Percentiles rank a stretch among this genome's conserved stretches.
phyloP scores from a whole-genome alignment of 768 basidiomycete species.

The Mycena sanguinolenta region DNA sequence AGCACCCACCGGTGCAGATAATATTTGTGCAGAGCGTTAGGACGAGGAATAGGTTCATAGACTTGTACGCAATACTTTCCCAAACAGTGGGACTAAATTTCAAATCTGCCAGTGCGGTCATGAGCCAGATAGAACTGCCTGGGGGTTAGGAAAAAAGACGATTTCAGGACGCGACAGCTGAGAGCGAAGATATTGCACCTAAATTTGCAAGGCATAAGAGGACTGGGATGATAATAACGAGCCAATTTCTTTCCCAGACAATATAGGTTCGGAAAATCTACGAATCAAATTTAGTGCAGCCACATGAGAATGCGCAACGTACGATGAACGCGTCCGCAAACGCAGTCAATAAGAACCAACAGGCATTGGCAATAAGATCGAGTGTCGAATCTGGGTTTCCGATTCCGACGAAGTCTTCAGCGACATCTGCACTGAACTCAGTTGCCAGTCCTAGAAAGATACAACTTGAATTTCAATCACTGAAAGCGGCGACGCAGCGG shows the following conservation, averaged over 20 bases:
- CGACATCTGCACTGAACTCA: neutral
- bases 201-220: neutral
- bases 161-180: neutral
- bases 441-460: neutral
- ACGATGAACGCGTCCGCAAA: constrained; percentile 12
- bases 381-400: neutral
- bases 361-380: neutral
- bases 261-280: constrained; percentile 4
- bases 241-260: constrained; percentile 4
- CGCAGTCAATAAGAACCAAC: neutral
- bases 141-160: neutral
- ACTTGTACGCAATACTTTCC: neutral
- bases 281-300: neutral
- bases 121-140: constrained; percentile 3
- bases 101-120: neutral
- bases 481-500: neutral
- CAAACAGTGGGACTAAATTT: neutral
- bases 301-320: neutral
- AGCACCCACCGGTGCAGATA: neutral
- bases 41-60: neutral
- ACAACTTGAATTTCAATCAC: neutral
- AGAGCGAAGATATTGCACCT: neutral
- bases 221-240: neutral
- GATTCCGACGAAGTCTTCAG: neutral
- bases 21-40: neutral